Base-by-base conservation (phyloP, 2,329 filamentous ascomycete genomes). In the Saccharata proteae region DNA sequence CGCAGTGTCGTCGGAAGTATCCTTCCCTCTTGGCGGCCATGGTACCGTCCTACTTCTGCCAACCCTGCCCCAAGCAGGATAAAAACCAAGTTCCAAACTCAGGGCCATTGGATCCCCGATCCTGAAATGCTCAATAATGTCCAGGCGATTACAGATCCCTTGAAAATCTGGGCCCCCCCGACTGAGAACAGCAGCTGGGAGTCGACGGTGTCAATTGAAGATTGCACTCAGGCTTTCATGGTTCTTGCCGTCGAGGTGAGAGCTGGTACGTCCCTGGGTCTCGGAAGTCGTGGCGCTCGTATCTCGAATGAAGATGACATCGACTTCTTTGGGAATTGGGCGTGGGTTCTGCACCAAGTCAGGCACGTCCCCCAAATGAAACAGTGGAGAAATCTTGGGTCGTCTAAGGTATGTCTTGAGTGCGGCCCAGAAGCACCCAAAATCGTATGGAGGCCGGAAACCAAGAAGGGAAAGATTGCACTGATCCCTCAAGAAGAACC, bases 1-100 rank as follows among this genome's bases (percentile, higher is more conserved):
- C 61, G 72, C 19, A 42, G 53, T 3, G 49, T 57, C 3, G 40
- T 72, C 18, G 69, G 62, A 3, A 54, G 52, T 10, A 32, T 75
- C n/a, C 48, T 58, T 5, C 11, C 43, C 2, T 22, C 34, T 0
- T 57, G 49, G 46, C 40, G 47, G n/a, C 51, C 52, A 2, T 50
- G 45, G 47, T 20, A 45, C n/a, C 32, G 16, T 15, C 5, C 5
- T 26, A n/a, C n/a, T 26, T 26, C n/a, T 16, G 11, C 15, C 24
- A 5, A 26, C 12, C 3, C 13, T 26, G 24, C 15, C 24, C 11
- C 24, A 13, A 26, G 12, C 12, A n/a, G n/a, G n/a, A n/a, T n/a
- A n/a, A n/a, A n/a, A n/a, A n/a, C n/a, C n/a, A n/a, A n/a, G n/a
- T n/a, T n/a, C n/a, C n/a, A n/a, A n/a, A n/a, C n/a, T n/a, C n/a